Evolutionary conservation across 2,329 filamentous ascomycete species (phyloP), one percentile per base, ranked within the genome.

Genomic region (Amauroascus verrucosus): DNA sequence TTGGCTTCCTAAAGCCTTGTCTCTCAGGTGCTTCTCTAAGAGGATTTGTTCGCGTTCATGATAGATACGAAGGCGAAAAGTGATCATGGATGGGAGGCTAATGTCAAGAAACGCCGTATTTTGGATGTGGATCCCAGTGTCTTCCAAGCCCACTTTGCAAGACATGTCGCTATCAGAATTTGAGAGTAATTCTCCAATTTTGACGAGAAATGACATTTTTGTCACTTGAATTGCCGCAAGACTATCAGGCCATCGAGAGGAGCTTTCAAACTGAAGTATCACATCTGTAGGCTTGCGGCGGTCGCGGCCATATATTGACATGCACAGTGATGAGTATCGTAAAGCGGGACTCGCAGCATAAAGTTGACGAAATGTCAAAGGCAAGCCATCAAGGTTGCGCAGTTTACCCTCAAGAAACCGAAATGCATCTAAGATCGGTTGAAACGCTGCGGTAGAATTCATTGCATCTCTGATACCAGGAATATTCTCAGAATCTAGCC

Each of bases 231-330:
- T 95, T 4, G 91, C 90, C 2, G 81, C 81, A 7, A 97, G 72
- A 64, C 94, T 88, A 64, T 97, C 90, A 0, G 93, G 93, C 93
- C 93, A 98, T 60, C 88, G 85, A 44, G 83, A 84, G 6, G 93
- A 97, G 3, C 86, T 87, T 71, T 98, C 93, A 61, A 98, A 97
- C 64, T 91, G 90, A 46, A 98, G 77, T 40, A 89, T 79, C 30
- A 94, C 79, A 60, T 94, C 84, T 59, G 90, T 84, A 0, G 87
- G 84, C 9, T 33, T 6, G 9, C n/a, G 13, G 6, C 9, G 62
- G 58, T 6, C 61, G 56, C 30, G 54, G 56, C 24, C 60, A 59
- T 38, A 60, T 58, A 14, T 63, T 44, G 26, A 68, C 63, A 30
- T 65, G 54, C 41, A 58, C 61, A 20, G 70, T 60, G 72, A 88